phyloP scores from a whole-genome alignment of 306 rosid species.

The Erythrophleum fordii region DNA sequence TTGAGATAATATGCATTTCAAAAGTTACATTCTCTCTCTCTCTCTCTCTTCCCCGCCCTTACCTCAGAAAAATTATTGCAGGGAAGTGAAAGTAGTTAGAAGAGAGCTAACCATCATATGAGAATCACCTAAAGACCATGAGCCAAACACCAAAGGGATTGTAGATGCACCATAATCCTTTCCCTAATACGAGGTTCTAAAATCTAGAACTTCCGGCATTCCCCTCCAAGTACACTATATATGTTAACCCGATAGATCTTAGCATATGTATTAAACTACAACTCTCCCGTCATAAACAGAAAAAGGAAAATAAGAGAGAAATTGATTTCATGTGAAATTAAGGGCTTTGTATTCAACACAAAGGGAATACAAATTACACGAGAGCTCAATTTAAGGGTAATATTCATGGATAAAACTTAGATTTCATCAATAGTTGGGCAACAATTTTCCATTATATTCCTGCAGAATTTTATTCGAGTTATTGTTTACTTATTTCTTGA shows the following conservation, averaged over 20 bases:
- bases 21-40: no score
- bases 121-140: neutral
- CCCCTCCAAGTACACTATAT: neutral
- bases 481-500: constrained; percentile 33
- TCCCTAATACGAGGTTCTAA: neutral
- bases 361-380: neutral
- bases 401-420: neutral
- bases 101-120: neutral
- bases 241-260: neutral
- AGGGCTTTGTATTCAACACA: neutral
- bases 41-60: no score
- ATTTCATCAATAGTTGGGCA: constrained; percentile 1
- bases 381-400: neutral
- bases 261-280: neutral
- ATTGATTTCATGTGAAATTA: constrained; percentile 3
- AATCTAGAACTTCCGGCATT: neutral
- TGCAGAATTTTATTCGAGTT: neutral
- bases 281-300: neutral
- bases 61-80: no score
- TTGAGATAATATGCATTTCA: no score
- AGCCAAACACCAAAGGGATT: neutral
- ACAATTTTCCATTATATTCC: neutral
- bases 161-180: neutral
- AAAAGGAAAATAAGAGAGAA: neutral
- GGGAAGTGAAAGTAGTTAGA: no score